phyloP scores from a whole-genome alignment of 257 asterid genomes.

The Plantago ovata region DNA sequence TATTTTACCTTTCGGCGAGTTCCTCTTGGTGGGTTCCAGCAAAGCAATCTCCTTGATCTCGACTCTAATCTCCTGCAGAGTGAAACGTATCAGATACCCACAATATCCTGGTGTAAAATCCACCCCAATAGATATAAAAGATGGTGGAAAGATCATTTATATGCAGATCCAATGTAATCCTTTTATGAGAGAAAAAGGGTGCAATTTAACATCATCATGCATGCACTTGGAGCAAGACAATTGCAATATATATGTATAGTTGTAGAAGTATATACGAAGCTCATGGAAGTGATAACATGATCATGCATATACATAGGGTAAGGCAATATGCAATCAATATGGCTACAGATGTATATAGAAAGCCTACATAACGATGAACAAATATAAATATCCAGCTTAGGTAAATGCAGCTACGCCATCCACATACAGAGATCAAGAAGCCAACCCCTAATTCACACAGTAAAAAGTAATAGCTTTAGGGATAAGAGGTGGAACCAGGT shows the following conservation, averaged over 20 bases:
- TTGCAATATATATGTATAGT: no score
- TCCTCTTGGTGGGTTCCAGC: conserved; percentile 69
- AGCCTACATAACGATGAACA: no score
- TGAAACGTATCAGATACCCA: conserved; percentile 7
- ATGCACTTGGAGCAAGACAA: not conserved
- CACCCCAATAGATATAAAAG: not conserved
- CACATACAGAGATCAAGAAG: not conserved
- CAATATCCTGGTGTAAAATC: not conserved
- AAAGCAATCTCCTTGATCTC: conserved; percentile 74
- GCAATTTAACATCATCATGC: not conserved
- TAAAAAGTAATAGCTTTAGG: no score
- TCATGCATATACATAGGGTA: no score
- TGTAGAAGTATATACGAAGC: no score
- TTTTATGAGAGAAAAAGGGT: not conserved
- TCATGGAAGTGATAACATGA: no score
- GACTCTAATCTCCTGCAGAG: conserved; percentile 80
- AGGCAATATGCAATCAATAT: no score
- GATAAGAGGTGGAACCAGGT: no score
- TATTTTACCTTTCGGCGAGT: conserved; percentile 62
- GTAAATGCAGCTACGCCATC: not conserved
- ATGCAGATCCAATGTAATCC: not conserved
- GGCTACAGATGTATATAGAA: no score
- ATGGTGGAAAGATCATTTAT: not conserved
- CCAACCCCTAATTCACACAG: no score
- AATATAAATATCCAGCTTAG: no score